A percentile compares a stretch with the other conserved stretches of the same genome.
These are phyloP conservation scores for Alternaria dauci DNA, from an alignment of 2,329 filamentous ascomycete genomes.

Conservation along the genomic window DNA sequence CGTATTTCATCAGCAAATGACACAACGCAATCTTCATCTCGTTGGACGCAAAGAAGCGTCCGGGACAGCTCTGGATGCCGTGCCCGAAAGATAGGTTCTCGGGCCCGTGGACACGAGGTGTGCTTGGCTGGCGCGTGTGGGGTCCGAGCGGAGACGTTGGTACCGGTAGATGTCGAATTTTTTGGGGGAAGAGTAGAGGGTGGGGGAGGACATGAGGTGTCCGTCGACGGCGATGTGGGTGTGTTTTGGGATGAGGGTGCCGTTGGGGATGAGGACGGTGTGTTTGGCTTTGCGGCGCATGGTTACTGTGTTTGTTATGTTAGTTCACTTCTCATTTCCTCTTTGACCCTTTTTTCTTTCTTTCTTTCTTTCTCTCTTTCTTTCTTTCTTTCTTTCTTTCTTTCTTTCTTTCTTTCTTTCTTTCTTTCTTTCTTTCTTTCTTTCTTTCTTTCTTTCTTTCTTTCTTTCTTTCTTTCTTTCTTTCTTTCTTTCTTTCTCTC, in stretches of 20 bases:
- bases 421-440: too few species aligned
- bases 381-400: too few species aligned
- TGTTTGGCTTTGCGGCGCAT: neutral
- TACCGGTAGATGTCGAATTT: slow-evolving; percentile 5
- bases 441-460: too few species aligned
- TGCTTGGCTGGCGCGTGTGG: neutral
- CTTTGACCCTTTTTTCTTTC: too few species aligned
- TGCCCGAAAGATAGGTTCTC: slow-evolving; percentile 27
- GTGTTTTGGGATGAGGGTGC: neutral
- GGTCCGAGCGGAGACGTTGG: neutral
- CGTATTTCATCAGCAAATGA: slow-evolving; percentile 26
- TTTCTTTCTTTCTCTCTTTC: too few species aligned
- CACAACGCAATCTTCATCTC: slow-evolving; percentile 28
- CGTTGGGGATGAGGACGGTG: neutral
- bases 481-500: too few species aligned
- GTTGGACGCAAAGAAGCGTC: slow-evolving; percentile 33
- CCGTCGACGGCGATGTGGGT: neutral
- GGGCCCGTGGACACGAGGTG: neutral
- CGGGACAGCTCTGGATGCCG: slow-evolving; percentile 22
- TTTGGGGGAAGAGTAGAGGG: neutral
- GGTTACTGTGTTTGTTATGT: neutral
- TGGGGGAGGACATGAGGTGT: neutral
- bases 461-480: too few species aligned
- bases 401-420: too few species aligned
- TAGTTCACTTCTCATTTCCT: too few species aligned